Evolutionary conservation across 768 basidiomycete species (phyloP).

Genomic region (Trametes villosa): DNA sequence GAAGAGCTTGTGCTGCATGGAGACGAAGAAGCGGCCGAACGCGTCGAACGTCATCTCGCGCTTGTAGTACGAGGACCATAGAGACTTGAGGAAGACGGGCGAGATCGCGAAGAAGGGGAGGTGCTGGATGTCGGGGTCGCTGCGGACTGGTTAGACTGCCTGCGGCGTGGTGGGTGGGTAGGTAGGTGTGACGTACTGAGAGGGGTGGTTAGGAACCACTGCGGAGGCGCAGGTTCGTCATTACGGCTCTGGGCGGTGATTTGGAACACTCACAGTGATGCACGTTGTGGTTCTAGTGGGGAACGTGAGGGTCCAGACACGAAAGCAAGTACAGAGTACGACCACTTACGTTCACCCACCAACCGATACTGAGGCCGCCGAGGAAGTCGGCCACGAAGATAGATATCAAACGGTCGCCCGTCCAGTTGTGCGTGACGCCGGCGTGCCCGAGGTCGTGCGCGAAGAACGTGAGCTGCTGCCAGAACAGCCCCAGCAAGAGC

Average conservation of each 20-base stretch:
- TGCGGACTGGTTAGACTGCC: slow-evolving; percentile 31
- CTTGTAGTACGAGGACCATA: slow-evolving; percentile 96
- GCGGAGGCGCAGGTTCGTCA: slow-evolving; percentile 7
- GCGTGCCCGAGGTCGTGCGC: slow-evolving; percentile 96
- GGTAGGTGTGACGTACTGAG: slow-evolving; percentile 64
- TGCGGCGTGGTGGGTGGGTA: not conserved
- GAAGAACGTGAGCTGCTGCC: slow-evolving; percentile 94
- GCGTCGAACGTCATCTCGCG: slow-evolving; percentile 80
- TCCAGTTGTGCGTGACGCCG: slow-evolving; percentile 90
- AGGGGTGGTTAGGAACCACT: slow-evolving; percentile 98
- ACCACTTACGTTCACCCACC: slow-evolving; percentile 98
- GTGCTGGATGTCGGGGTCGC: slow-evolving; percentile 85
- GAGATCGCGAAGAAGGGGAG: slow-evolving; percentile 96
- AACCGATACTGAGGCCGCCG: slow-evolving; percentile 93
- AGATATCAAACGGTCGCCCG: slow-evolving; percentile 75
- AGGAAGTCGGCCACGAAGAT: slow-evolving; percentile 84
- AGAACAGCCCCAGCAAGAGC: slow-evolving; percentile 81
- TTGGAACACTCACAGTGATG: slow-evolving; percentile 78
- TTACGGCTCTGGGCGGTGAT: slow-evolving; percentile 4
- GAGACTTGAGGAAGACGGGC: slow-evolving; percentile 78
- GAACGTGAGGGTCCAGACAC: slow-evolving; percentile 4
- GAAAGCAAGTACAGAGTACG: slow-evolving; percentile 28
- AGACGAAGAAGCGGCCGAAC: slow-evolving; percentile 64
- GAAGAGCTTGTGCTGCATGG: slow-evolving; percentile 89
- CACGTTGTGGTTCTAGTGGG: slow-evolving; percentile 83